Evolutionary conservation across 495 filamentous ascomycete species (phyloP).

Genomic region (Hypoxylon crocopeplum): DNA sequence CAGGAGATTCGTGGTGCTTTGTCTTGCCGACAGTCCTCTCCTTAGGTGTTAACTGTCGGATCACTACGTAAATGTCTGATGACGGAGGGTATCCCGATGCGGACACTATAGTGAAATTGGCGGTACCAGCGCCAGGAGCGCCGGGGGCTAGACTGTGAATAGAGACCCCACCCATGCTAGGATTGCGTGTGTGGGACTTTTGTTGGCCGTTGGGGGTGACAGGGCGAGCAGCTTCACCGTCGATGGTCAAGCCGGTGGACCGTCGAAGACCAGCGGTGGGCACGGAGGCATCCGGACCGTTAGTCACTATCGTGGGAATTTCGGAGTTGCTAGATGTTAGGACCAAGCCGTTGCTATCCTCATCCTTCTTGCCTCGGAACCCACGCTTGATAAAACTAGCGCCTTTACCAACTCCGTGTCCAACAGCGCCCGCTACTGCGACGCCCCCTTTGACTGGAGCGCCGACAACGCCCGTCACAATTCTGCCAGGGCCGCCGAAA

Average conservation of each 20-base stretch:
- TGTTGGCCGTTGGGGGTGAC: constrained; percentile 47
- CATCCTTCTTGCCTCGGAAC: constrained; percentile 71
- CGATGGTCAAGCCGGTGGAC: constrained; percentile 40
- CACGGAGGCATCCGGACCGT: constrained; percentile 44
- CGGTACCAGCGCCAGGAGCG: constrained; percentile 72
- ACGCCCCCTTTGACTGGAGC: constrained; percentile 91
- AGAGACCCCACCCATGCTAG: constrained; percentile 70
- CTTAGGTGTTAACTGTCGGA: constrained; percentile 71
- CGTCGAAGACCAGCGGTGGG: constrained; percentile 44
- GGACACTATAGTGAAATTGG: constrained; percentile 79
- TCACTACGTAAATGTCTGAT: constrained; percentile 80
- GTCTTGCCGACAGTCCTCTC: constrained; percentile 85
- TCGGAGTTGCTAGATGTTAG: constrained; percentile 43
- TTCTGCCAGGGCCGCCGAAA: constrained; percentile 87
- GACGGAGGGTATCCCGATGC: constrained; percentile 78
- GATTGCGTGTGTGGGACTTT: constrained; percentile 65
- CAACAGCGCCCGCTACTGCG: constrained; percentile 71
- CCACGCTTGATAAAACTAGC: constrained; percentile 85
- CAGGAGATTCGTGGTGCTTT: constrained; percentile 74
- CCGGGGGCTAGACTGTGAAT: constrained; percentile 62
- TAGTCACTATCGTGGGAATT: constrained; percentile 54
- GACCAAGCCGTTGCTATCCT: constrained; percentile 51
- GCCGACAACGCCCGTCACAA: constrained; percentile 78
- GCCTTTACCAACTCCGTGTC: constrained; percentile 82
- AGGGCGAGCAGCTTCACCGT: constrained; percentile 40